Base-by-base conservation (phyloP, 495 filamentous ascomycete species). In the Parathielavia appendiculata region DNA sequence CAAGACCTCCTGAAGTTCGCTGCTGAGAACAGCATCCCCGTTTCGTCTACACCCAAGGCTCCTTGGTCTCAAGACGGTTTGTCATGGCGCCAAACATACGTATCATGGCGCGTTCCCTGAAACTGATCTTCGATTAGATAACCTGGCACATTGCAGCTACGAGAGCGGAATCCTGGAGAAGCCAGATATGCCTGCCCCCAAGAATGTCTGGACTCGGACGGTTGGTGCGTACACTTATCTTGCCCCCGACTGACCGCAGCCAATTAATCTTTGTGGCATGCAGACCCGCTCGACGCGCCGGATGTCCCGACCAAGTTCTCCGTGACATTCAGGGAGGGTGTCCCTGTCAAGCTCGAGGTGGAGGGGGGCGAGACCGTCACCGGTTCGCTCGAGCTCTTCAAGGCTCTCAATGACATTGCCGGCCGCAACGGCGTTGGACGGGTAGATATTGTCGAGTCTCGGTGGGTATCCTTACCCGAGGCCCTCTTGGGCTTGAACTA, bases 1-100 rank as follows among this genome's bases (percentile, higher is more conserved):
- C 84, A 90, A 65, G 90, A 92, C 69, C 84, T 97, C 39, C 88
- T 97, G 62, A 85, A 90, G 71, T 97, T 92, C 66, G 93, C 92
- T 60, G 79, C 76, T 13, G 69, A 86, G 71, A 84, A 82, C 65
- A 83, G 83, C 64, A 92, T 96, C 57, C 91, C 92, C 34, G 91
- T 96, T 60, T 87, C 85, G 45, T 89, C 85, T 61, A 92, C 90
- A 66, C 73, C 73, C 59, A 96, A 95, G 80, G 79, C 84, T 74
- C 90, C 91, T 49, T 96, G 86, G 86, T 82, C 76, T 63, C 88
- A 88, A 83, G 91, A 95, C 62, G 26, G 26, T 30, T 30, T 6
- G 26, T 30, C 26, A 30, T 6, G 26, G 26, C 2, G 48, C 48
- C 51, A 38, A 36, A 22, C 5, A 45, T 16, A 36, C 35, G 3